These are phyloP conservation scores for Lycium ferocissimum DNA, from an alignment of 257 asterid genomes.

Conservation along the genomic window DNA sequence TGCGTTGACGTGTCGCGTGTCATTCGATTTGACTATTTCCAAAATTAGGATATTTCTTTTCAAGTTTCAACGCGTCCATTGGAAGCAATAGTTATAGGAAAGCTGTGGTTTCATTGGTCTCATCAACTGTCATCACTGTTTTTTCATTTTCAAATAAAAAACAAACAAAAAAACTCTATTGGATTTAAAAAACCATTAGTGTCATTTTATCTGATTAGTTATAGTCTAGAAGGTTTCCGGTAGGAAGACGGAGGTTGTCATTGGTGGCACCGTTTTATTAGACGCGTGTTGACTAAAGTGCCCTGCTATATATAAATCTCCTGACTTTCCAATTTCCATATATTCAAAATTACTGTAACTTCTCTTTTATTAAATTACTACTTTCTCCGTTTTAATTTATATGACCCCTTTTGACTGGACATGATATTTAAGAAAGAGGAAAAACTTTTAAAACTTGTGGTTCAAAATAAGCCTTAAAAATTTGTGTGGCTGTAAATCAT, in stretches of 20 bases:
- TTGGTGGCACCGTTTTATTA: conserved; percentile 26
- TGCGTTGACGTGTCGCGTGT: conserved; percentile 37
- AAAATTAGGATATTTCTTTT: conserved; percentile 41
- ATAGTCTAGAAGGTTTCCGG: conserved; percentile 24
- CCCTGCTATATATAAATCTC: conserved; percentile 33
- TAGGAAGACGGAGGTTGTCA: conserved; percentile 10
- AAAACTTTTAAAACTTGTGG: too few relatives aligned
- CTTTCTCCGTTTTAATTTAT: too few relatives aligned
- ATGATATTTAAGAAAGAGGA: too few relatives aligned
- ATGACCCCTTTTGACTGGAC: too few relatives aligned
- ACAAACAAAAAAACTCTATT: conserved; percentile 31
- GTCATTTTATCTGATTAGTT: conserved; percentile 15
- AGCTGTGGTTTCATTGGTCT: conserved; percentile 24
- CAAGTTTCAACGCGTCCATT: conserved; percentile 43
- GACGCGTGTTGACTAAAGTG: conserved; percentile 39
- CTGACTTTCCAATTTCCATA: conserved; percentile 27
- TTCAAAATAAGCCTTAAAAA: too few relatives aligned
- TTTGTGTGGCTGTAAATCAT: too few relatives aligned
- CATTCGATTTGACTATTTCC: conserved; percentile 42
- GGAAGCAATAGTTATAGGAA: conserved; percentile 44
- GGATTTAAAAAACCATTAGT: background rate
- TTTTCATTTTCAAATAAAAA: conserved; percentile 29
- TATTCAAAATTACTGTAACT: conserved; percentile 11
- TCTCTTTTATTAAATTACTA: background rate
- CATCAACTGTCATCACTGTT: conserved; percentile 1